These are phyloP conservation scores for Irpex rosettiformis DNA, from an alignment of 1,284 basidiomycete species.

Conservation along the genomic window DNA sequence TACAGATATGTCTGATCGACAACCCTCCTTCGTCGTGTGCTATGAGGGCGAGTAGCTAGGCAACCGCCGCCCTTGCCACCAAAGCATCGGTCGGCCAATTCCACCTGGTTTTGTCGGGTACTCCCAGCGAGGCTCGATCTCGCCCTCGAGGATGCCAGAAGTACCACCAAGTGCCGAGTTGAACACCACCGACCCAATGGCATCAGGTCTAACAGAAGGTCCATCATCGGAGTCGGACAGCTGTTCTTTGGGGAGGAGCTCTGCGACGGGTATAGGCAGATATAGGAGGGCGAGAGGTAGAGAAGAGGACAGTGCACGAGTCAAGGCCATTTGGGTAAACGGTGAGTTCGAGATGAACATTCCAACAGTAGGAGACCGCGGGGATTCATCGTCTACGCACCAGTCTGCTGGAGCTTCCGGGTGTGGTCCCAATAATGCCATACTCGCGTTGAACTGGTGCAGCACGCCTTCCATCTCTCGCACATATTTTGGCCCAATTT, in stretches of 20 bases:
- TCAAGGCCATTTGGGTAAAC: slow-evolving; percentile 66
- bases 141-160: slow-evolving; percentile 50
- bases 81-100: slow-evolving; percentile 51
- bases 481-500: slow-evolving; percentile 73
- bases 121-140: slow-evolving; percentile 70
- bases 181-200: slow-evolving; percentile 53
- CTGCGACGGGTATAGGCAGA: slow-evolving; percentile 45
- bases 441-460: slow-evolving; percentile 29
- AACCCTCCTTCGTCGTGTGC: no score
- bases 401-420: slow-evolving; percentile 4
- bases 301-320: slow-evolving; percentile 65
- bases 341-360: slow-evolving; percentile 74
- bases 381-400: no score
- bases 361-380: no score
- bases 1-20: background rate
- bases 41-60: slow-evolving; percentile 15
- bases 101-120: slow-evolving; percentile 26
- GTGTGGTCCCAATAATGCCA: background rate
- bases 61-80: slow-evolving; percentile 42
- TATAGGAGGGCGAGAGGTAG: slow-evolving; percentile 78
- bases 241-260: background rate
- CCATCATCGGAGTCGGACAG: background rate
- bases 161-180: slow-evolving; percentile 57
- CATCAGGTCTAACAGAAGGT: slow-evolving; percentile 1
- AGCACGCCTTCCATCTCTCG: slow-evolving; percentile 88